A percentile compares a stretch with the other conserved stretches of the same genome.
These are phyloP conservation scores for Pseudogymnoascus sp. DNA, from an alignment of 2,329 filamentous ascomycete species.

Conservation along the genomic window DNA sequence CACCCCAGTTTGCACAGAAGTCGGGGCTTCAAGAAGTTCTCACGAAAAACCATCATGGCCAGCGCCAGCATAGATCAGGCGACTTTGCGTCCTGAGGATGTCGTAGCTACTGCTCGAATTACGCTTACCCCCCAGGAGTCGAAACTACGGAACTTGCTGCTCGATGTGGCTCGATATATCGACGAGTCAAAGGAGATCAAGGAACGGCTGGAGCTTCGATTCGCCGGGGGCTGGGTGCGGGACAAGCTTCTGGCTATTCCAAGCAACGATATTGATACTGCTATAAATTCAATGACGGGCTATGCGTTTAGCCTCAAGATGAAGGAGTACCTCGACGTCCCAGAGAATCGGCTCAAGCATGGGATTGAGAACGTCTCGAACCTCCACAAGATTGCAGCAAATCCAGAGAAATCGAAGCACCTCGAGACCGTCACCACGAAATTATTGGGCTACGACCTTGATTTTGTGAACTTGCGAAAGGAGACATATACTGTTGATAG, in stretches of 20 bases:
- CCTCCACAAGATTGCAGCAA: constrained; percentile 81
- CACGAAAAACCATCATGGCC: neutral
- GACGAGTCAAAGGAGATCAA: constrained; percentile 40
- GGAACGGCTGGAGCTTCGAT: constrained; percentile 58
- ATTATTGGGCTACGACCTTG: constrained; percentile 79
- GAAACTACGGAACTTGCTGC: constrained; percentile 64
- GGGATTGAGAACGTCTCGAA: constrained; percentile 56
- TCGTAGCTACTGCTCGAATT: constrained; percentile 29
- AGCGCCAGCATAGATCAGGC: neutral
- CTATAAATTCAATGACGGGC: constrained; percentile 80
- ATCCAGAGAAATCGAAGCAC: constrained; percentile 95
- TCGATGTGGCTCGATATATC: constrained; percentile 72
- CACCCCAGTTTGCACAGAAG: neutral
- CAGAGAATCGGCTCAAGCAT: constrained; percentile 55
- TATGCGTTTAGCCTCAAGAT: constrained; percentile 64
- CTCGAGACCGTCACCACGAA: constrained; percentile 83
- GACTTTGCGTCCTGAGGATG: neutral
- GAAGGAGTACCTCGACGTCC: constrained; percentile 56
- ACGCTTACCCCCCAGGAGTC: constrained; percentile 62
- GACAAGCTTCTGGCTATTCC: constrained; percentile 68
- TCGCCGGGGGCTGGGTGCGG: constrained; percentile 81
- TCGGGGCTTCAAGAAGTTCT: neutral
- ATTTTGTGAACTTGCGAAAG: constrained; percentile 89
- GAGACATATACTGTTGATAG: constrained; percentile 87
- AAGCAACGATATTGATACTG: constrained; percentile 77